Evolutionary conservation across 108 stramenopile species (phyloP).

Genomic region (Cyclotella atomus): DNA sequence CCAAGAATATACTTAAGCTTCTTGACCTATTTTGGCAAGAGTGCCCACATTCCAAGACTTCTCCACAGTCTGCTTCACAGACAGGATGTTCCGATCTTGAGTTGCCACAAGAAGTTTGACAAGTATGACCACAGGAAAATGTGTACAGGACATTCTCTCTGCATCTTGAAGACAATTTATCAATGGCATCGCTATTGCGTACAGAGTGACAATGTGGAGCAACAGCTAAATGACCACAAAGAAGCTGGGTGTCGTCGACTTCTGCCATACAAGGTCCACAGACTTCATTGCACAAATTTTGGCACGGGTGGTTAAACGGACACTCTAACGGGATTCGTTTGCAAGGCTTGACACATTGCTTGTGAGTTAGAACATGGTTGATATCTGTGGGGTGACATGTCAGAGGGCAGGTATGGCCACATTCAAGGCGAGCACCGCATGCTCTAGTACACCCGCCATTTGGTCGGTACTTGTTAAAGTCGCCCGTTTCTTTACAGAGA

Average conservation of each 20-base stretch:
- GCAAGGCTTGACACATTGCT: constrained; percentile 44
- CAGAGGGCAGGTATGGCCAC: constrained; percentile 52
- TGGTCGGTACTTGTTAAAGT: constrained; percentile 37
- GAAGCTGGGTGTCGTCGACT: constrained; percentile 27
- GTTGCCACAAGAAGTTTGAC: constrained; percentile 43
- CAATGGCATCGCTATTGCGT: constrained; percentile 20
- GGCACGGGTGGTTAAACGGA: constrained; percentile 34
- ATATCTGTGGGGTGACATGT: constrained; percentile 54
- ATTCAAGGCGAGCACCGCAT: constrained; percentile 40
- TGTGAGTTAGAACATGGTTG: constrained; percentile 28
- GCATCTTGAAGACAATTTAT: constrained; percentile 21
- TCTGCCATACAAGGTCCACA: constrained; percentile 40
- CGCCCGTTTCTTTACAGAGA: constrained; percentile 6
- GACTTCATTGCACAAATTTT: constrained; percentile 40
- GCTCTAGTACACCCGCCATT: constrained; percentile 56
- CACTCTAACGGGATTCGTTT: constrained; percentile 46
- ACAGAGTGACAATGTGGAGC: constrained; percentile 43
- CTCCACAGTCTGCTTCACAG: constrained; percentile 31
- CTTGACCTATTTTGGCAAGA: constrained; percentile 32
- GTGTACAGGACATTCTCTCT: constrained; percentile 15
- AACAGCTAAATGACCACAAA: constrained; percentile 39
- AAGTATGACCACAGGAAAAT: constrained; percentile 39
- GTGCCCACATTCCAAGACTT: constrained; percentile 38
- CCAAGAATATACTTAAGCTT: too few species aligned
- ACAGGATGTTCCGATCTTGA: constrained; percentile 29